phyloP scores from a whole-genome alignment of 1,284 basidiomycete species.

The Apiotrichum akiyoshidainum region DNA sequence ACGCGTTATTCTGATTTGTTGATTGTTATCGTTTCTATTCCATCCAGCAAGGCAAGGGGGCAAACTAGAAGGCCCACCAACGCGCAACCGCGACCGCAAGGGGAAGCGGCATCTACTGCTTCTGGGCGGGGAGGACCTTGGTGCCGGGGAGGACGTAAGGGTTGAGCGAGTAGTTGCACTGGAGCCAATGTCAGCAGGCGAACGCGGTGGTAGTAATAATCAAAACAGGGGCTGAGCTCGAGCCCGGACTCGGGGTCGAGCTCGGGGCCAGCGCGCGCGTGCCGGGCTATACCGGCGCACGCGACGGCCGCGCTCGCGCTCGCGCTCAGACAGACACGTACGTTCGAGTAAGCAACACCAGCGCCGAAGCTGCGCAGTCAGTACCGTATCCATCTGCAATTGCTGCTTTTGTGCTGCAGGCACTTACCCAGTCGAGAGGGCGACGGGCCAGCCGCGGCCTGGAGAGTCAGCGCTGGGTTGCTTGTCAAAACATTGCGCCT shows the following conservation, averaged over 20 bases:
- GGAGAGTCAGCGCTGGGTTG: slow-evolving; percentile 7
- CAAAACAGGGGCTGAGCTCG: background rate
- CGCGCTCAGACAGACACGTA: slow-evolving; percentile 20
- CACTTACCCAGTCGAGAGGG: slow-evolving; percentile 79
- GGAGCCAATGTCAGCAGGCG: background rate
- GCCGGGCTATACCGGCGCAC: background rate
- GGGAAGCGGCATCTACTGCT: background rate
- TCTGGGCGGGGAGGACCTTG: slow-evolving; percentile 61
- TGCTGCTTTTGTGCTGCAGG: slow-evolving; percentile 51
- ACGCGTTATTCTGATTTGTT: background rate
- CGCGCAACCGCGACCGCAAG: no score
- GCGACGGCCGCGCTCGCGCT: background rate
- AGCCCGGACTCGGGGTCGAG: background rate
- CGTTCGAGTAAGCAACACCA: slow-evolving; percentile 73
- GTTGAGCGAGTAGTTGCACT: slow-evolving; percentile 96
- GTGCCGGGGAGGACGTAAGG: slow-evolving; percentile 88
- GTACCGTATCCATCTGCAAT: background rate
- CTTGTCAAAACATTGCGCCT: slow-evolving; percentile 5
- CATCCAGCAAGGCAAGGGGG: no score
- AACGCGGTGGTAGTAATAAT: background rate
- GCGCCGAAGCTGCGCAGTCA: slow-evolving; percentile 48
- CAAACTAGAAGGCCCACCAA: no score
- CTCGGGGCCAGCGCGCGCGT: background rate
- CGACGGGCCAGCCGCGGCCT: slow-evolving; percentile 97
- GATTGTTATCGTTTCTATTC: background rate